Conservation (phyloP, 371 early-diverging fungal genomes). For the Lichtheimia ramosa region DNA sequence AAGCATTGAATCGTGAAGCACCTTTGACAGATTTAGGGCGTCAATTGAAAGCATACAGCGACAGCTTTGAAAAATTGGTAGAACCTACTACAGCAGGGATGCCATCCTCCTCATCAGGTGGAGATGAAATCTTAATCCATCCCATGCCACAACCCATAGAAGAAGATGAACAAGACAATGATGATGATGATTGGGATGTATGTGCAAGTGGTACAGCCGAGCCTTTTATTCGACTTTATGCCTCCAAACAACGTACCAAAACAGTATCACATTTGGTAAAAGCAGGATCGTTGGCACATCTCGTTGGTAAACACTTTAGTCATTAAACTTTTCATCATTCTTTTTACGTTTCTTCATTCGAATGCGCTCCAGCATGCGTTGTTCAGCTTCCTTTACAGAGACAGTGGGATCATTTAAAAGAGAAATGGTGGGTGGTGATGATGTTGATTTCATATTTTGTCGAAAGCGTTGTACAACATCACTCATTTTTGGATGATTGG, state of each 20-base stretch:
- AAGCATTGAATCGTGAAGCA: constrained; percentile 2
- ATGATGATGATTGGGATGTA: constrained; percentile 12
- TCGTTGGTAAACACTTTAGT: constrained; percentile 4
- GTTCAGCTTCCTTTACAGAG: no score
- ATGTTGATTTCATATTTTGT: not conserved
- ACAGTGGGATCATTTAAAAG: no score
- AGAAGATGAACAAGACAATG: not conserved
- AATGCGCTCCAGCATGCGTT: no score
- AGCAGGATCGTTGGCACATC: constrained; percentile 12
- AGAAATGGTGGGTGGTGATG: no score
- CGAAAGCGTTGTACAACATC: not conserved
- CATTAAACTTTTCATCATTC: not conserved
- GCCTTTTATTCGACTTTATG: constrained; percentile 17
- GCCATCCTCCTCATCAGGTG: not conserved
- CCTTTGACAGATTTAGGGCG: not conserved
- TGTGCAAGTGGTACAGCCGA: constrained; percentile 13
- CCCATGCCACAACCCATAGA: not conserved
- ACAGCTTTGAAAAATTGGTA: constrained; percentile 1
- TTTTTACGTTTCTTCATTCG: no score
- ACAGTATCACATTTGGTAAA: constrained; percentile 21
- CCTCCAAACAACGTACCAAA: constrained; percentile 19
- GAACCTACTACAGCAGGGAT: not conserved
- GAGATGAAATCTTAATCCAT: no score
- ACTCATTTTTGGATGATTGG: no score
- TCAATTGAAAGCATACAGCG: not conserved